A percentile compares a stretch with the other conserved stretches of the same genome.
These are phyloP conservation scores for Botrytis aclada DNA, from an alignment of 2,329 filamentous ascomycete species.

Conservation along the genomic window DNA sequence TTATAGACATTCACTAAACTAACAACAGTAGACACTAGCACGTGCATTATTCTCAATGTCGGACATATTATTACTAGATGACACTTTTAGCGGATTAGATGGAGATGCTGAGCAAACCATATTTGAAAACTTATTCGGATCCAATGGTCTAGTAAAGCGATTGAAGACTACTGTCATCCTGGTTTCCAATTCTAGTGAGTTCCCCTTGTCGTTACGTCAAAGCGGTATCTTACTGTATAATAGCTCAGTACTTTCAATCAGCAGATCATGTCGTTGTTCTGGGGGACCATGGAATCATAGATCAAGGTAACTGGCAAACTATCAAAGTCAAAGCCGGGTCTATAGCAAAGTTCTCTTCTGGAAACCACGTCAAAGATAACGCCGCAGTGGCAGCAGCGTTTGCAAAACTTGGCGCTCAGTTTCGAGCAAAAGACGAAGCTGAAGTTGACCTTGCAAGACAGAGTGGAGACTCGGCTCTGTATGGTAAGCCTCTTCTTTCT, in stretches of 20 bases:
- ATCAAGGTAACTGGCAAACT: neutral
- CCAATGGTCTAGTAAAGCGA: constrained; percentile 42
- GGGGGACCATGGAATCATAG: constrained; percentile 6
- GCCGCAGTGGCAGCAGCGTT: constrained; percentile 22
- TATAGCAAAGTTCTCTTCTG: neutral
- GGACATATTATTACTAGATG: constrained; percentile 46
- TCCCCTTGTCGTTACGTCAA: constrained; percentile 21
- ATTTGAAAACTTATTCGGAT: constrained; percentile 44
- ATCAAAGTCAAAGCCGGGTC: neutral
- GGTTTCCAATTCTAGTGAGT: constrained; percentile 41
- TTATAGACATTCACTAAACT: neutral
- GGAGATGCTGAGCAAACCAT: constrained; percentile 44
- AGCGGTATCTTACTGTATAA: constrained; percentile 3
- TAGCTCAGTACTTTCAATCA: constrained; percentile 40
- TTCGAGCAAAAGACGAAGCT: constrained; percentile 26
- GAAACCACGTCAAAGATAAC: neutral
- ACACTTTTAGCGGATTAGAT: constrained; percentile 47
- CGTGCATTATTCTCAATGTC: constrained; percentile 45
- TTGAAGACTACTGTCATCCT: constrained; percentile 44
- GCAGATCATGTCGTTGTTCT: constrained; percentile 44
- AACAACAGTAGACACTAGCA: constrained; percentile 40
- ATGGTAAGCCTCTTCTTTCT: constrained; percentile 24
- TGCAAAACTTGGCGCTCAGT: constrained; percentile 23
- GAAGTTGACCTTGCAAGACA: constrained; percentile 28
- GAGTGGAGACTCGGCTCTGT: constrained; percentile 28